Conservation (phyloP, 768 basidiomycete species). For the Calvatia gigantea region DNA sequence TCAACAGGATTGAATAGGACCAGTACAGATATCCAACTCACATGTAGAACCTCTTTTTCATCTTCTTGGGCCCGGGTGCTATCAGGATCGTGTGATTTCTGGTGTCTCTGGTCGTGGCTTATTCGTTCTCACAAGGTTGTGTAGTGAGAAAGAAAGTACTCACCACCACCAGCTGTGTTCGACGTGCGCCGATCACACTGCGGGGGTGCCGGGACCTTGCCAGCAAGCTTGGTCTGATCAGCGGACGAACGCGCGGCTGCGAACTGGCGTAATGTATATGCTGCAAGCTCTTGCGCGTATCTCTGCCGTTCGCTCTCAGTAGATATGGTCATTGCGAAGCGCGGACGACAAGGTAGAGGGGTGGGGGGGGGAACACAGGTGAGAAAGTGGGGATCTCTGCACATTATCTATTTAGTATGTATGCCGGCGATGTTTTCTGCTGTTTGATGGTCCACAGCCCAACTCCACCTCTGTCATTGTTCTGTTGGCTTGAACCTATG, state of each 20-base stretch:
- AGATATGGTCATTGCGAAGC: constrained; percentile 9
- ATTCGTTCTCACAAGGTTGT: neutral
- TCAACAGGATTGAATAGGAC: neutral
- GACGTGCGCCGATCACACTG: neutral
- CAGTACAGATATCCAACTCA: neutral
- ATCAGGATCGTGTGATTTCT: neutral
- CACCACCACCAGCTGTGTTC: neutral
- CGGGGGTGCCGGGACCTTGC: neutral
- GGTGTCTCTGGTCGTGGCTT: constrained; percentile 3
- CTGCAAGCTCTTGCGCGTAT: constrained; percentile 46
- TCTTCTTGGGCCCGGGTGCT: neutral
- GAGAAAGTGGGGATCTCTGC: neutral
- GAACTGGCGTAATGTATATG: constrained; percentile 46
- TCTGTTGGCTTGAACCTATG: constrained; percentile 4
- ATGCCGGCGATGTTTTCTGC: constrained; percentile 1
- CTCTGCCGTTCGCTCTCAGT: constrained; percentile 28
- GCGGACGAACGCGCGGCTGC: constrained; percentile 25
- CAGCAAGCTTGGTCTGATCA: neutral
- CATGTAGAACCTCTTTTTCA: constrained; percentile 9
- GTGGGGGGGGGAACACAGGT: neutral
- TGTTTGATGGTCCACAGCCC: constrained; percentile 8
- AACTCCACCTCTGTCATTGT: constrained; percentile 11
- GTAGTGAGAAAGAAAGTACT: neutral
- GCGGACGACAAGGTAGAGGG: neutral
- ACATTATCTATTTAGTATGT: neutral